Evolutionary conservation across 495 filamentous ascomycete species (phyloP), one percentile per base, ranked within the genome.

Genomic region (Trichoderma parareesei): DNA sequence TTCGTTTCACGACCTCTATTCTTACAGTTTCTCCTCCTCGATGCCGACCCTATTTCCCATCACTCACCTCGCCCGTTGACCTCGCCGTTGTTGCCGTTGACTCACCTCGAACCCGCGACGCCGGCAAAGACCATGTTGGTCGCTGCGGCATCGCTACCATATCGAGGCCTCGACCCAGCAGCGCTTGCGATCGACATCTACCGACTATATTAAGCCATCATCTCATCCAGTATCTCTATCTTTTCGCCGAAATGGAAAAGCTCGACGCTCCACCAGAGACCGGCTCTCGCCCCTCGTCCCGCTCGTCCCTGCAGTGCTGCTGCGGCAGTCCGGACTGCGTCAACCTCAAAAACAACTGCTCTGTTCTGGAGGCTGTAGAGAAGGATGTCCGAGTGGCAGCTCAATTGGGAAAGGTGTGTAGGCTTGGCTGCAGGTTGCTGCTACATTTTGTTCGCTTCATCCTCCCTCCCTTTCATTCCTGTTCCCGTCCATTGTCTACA

Each of bases 331-430:
- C 80, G 55, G 88, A 91, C 67, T 98, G 93, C 71, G 85, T 88
- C 67, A 90, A 88, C 72, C 81, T 93, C 64, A 85, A 83, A 74
- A 85, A 91, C 70, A 95, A 90, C 73, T 85, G 87, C 75, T 78
- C 80, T n/a, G 85, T 91, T 48, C 81, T 97, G 27, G 83, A 88
- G 70, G 88, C 86, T 62, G 78, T 97, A 67, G 93, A 98, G 76
- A 87, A 87, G 68, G 90, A 97, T 77, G 88, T 97, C 14, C 84
- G 85, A 65, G 90, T 85, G 37, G 93, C 93, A 13, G 93, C 92
- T 42, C 81, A 87, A 66, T 82, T 97, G 72, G 93, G 93, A 59
- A 89, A 97, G 89, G 93, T 95, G 77, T 65, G 82, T 81, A 44
- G 55, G 40, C 40, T 41, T 6, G 40, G 40, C 40, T 41, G 40